phyloP scores from a whole-genome alignment of 257 asterid genomes.

The Ophiorrhiza pumila region DNA sequence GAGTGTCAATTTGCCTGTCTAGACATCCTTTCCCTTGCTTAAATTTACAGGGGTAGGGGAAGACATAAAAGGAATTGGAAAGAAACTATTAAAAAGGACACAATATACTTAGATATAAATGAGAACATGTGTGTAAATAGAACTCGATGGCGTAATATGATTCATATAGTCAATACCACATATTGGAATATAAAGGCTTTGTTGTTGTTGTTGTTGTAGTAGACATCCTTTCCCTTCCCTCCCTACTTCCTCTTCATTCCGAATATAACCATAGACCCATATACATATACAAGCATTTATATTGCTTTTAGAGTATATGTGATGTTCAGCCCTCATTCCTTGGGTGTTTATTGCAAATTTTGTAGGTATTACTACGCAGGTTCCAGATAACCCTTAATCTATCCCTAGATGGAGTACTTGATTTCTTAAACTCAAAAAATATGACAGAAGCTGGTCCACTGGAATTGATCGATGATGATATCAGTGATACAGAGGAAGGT shows the following conservation, averaged over 20 bases:
- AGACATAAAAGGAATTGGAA: too few species aligned
- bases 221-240: not conserved
- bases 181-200: too few species aligned
- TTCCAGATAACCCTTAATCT: slow-evolving; percentile 82
- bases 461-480: slow-evolving; percentile 79
- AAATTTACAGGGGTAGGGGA: too few species aligned
- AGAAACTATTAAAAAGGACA: too few species aligned
- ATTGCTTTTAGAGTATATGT: not conserved
- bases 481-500: slow-evolving; percentile 87
- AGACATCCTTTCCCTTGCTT: too few species aligned
- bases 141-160: too few species aligned
- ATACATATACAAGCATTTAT: not conserved
- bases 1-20: not conserved
- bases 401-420: slow-evolving; percentile 92
- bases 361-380: slow-evolving; percentile 81
- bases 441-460: slow-evolving; percentile 95
- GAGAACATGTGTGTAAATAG: too few species aligned
- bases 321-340: not conserved
- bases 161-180: too few species aligned
- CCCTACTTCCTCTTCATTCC: not conserved
- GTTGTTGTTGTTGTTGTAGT: too few species aligned
- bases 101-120: too few species aligned
- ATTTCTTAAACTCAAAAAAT: slow-evolving; percentile 86
- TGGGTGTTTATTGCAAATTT: not conserved
- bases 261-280: not conserved